Percentiles rank a stretch among this genome's conserved stretches.
These are phyloP conservation scores for Phycomyces blakesleeanus DNA, from an alignment of 192 early-diverging fungal species.

Conservation along the genomic window DNA sequence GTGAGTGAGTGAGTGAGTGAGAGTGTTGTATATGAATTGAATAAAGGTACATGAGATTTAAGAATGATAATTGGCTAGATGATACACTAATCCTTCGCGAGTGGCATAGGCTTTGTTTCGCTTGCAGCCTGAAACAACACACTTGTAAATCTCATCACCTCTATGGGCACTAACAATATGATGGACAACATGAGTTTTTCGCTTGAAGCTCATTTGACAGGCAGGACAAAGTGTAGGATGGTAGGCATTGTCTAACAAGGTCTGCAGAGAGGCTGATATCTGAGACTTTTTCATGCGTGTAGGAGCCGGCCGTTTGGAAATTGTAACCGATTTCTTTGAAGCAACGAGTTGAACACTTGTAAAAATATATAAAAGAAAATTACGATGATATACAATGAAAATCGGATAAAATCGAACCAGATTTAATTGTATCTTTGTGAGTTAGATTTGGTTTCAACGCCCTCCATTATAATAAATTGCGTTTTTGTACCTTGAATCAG, in stretches of 20 bases:
- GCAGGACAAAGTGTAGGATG: not conserved
- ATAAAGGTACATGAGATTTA: not conserved
- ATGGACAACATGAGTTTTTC: not conserved
- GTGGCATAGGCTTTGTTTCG: not conserved
- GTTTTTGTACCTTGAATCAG: slow-evolving; percentile 6
- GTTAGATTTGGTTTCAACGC: no score
- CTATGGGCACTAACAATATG: not conserved
- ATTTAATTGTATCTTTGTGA: no score
- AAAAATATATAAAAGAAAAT: no score
- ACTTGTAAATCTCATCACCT: not conserved
- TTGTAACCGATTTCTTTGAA: no score
- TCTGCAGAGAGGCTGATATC: slow-evolving; percentile 3
- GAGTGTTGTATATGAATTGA: no score
- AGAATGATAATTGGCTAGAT: slow-evolving; percentile 1
- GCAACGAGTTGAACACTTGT: no score
- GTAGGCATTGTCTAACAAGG: not conserved
- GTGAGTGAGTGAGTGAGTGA: no score
- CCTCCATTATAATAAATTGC: no score
- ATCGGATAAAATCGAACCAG: no score
- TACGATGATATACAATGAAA: no score
- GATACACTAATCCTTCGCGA: slow-evolving; percentile 1
- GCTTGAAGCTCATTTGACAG: not conserved
- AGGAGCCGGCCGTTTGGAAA: no score
- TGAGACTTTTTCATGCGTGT: not conserved
- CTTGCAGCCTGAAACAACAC: not conserved